Evolutionary conservation across 2,329 filamentous ascomycete genomes (phyloP), one percentile per base, ranked within the genome.

Genomic region (Phialocephala sp.): DNA sequence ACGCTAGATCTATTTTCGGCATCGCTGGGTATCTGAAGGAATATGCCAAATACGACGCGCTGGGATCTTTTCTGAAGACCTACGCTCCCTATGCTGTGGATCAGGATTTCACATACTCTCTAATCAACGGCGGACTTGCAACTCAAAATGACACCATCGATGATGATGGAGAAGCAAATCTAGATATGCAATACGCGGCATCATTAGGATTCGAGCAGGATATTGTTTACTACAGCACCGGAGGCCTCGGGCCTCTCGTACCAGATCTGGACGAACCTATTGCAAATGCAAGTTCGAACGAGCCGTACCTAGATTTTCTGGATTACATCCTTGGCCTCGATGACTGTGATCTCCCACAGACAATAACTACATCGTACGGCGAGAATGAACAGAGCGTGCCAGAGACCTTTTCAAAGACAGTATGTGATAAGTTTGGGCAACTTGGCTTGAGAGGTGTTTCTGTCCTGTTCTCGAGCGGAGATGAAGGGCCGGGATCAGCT

Each of bases 371-470:
- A 14, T 89, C 87, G 0, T 91, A 91, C 74, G 88, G 86, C 50
- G 89, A 91, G 65, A 83, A 87, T 65, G 89, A 91, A 76, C 87
- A 91, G 72, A 83, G 83, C 1, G 81, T 91, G 0, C 88, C 89
- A 0, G 72, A 79, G 12, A 82, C 83, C 8, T 91, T 90, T 72
- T 86, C 87, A 14, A 79, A 80, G 57, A 82, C 82, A 55, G 86
- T 89, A 1, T 91, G 89, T 79, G 81, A 84, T 66, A 80, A 87
- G 68, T 87, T 90, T 69, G 87, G 84, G 22, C 83, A 89, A 71
- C 83, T 91, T 27, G 88, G 87, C 12, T 83, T 86, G 2, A 84
- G 88, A 36, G 89, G 89, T 27, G 84, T 89, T 2, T 85, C 85
- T 39, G 79, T 90, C 8, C 77, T 91, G 37, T 88, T 89, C 75